Evolutionary conservation across 1,284 basidiomycete species (phyloP), one percentile per base, ranked within the genome.

Genomic region (Porogramme epimiltina): DNA sequence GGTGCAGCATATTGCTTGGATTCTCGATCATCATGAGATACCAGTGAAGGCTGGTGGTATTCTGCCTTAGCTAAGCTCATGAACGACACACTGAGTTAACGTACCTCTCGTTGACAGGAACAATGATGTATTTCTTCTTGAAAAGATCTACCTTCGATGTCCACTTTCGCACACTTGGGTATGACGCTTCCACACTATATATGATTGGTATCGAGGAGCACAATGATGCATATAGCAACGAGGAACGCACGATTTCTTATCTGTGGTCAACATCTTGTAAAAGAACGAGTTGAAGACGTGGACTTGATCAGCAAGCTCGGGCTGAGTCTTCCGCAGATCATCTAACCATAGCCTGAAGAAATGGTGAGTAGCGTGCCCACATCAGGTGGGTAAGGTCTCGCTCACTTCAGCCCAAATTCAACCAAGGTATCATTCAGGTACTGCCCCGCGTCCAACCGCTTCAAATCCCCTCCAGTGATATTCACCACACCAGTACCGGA

Each of bases 211-310:
- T n/a, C n/a, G 38, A 26, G 22, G 25, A 19, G 18, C 39, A 51
- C 33, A 13, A n/a, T n/a, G n/a, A n/a, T n/a, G 52, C 48, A 11
- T 9, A 42, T n/a, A 18, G 23, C 4, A 42, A 38, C 23, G 10
- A 36, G 10, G 18, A 42, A 54, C 45, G 23, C n/a, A 55, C 58
- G 50, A 68, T 88, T 81, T 82, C 65, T 82, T 85, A 37, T 37
- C 34, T 56, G 86, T n/a, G n/a, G n/a, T 87, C n/a, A 99, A 73
- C 66, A 95, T 95, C 72, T 95, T 91, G 75, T 94, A 98, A 71
- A 99, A 98, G 74, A 98, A 99, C 0, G 95, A 95, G 67, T 88
- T 98, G 77, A 99, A 98, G 5, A 99, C 79, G 65, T 98, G 86
- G 2, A 96, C 80, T 60, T 91, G 79, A 5, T 87, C 80, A 2